A percentile compares a stretch with the other conserved stretches of the same genome.
These are phyloP conservation scores for Chytridium lagenaria DNA, from an alignment of 371 early-diverging fungal species.

Conservation along the genomic window DNA sequence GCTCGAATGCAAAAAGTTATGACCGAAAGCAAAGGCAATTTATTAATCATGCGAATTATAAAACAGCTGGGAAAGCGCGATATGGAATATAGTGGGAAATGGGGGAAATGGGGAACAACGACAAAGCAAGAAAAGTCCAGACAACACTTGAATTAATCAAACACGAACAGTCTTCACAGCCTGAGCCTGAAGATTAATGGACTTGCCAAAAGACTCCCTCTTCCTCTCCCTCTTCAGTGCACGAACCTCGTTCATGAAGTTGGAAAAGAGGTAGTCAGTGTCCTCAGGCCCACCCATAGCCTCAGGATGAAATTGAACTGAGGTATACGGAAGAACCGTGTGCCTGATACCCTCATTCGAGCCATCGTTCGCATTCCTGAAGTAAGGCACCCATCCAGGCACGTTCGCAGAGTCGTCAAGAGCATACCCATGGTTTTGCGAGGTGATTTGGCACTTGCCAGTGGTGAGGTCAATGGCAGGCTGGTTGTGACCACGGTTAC, in stretches of 20 bases:
- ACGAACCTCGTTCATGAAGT: constrained; percentile 37
- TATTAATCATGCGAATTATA: too few species aligned
- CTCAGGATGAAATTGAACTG: constrained; percentile 97
- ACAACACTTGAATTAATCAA: too few species aligned
- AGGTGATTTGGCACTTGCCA: constrained; percentile 84
- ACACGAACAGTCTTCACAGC: too few species aligned
- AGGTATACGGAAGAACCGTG: constrained; percentile 69
- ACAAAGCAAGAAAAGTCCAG: too few species aligned
- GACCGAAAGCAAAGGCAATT: too few species aligned
- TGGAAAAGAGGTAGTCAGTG: constrained; percentile 80
- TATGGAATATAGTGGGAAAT: too few species aligned
- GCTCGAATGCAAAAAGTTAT: too few species aligned
- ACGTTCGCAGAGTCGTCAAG: constrained; percentile 65
- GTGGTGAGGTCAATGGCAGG: constrained; percentile 77
- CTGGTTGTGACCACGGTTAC: constrained; percentile 97
- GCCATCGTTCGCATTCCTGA: constrained; percentile 93
- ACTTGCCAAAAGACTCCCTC: constrained; percentile 10
- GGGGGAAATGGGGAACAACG: too few species aligned
- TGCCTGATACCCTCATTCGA: constrained; percentile 94
- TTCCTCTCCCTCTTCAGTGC: constrained; percentile 38
- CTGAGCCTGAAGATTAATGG: too few species aligned
- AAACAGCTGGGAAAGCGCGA: too few species aligned
- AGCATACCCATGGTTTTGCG: constrained; percentile 96
- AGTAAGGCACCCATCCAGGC: constrained; percentile 77
- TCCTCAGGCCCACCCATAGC: constrained; percentile 95